Evolutionary conservation across 805 yeast genomes (phyloP), one percentile per base, ranked within the genome.

Genomic region (Ogataea neopini): DNA sequence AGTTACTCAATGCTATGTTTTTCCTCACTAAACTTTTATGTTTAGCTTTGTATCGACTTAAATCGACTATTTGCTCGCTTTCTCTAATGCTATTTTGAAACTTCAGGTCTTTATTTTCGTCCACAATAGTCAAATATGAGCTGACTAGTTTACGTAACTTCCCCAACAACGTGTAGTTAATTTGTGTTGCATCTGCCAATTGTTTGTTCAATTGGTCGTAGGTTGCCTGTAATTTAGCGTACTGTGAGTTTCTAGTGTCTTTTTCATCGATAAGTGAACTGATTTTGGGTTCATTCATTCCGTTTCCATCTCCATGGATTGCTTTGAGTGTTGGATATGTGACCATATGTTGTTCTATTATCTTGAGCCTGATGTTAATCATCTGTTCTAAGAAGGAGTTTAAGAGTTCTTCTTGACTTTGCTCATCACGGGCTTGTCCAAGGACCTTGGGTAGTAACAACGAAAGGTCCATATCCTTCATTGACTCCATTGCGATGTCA

Each of bases 1-100:
- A 64, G 25, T 60, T 63, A 30, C 62, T 53, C 18, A 64, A 26
- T 32, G 63, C 54, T 6, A 61, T 37, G 36, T 56, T 50, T 38
- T 57, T 63, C 22, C 50, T 55, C 41, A 57, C 46, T 39, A 55
- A 32, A 42, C 51, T 51, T 18, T 35, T 33, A 22, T 50, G 47
- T 35, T 52, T 49, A 14, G 29, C 30, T 41, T 58, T 59, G 26
- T 54, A 29, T 26, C 38, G 30, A 3, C 52, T 49, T 25, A 58
- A 28, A 4, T 51, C 52, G 8, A 50, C 46, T 14, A 45, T 32
- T 23, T 44, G 32, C 9, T 55, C 58, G 23, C 44, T 47, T 30
- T 54, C 49, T 36, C 41, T 29, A 7, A 54, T 32, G 8, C 30
- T 45, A 19, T 49, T 46, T 34, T 50, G 49, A 25, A 52, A 56